Base-by-base conservation (phyloP, 768 basidiomycete genomes). In the Pleurotus tuoliensis region DNA sequence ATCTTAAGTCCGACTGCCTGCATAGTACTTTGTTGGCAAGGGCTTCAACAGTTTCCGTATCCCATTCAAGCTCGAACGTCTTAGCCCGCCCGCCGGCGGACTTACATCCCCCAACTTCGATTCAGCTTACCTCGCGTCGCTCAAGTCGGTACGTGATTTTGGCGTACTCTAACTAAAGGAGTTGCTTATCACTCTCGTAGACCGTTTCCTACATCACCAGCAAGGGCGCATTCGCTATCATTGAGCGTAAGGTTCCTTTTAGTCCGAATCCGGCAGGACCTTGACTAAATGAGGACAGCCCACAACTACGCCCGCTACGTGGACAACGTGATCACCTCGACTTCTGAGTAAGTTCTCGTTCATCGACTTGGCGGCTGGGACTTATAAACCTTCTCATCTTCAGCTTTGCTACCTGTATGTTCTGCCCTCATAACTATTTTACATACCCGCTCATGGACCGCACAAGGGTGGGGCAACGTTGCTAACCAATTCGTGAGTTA, bases 281-380 rank as follows among this genome's bases (percentile, higher is more conserved):
- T 56, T 60, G 39, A 59, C 25, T 51, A 16, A 47, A 50, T 8
- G n/a, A 34, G 46, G 12, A 13, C 51, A 80, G 80, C 82, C 47
- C 84, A 84, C 72, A 84, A 83, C 70, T 86, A 64, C 68, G 78
- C 82, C 79, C 76, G 76, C 48, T 86, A 81, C 74, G 82, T 83
- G 62, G 74, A 75, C 52, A 72, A 70, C 20, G 66, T 76, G 37
- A 82, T 85, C 65, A 75, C 76, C 56, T 77, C 73, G 70, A 76
- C 75, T 37, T 67, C 75, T 39, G 66, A 72, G 77, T 83, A 61
- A 68, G 80, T 65, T n/a, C 38, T 59, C 12, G 1, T 18, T 37
- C 56, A 12, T 30, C 22, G 44, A 34, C 11, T 22, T 40, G 6
- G 3, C 47, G 12, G 5, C 22, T 27, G 18, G 38, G 16, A 20